Conservation (phyloP, 202 grass and related monocot genomes). For the Thinopyrum obtusiflorum region DNA sequence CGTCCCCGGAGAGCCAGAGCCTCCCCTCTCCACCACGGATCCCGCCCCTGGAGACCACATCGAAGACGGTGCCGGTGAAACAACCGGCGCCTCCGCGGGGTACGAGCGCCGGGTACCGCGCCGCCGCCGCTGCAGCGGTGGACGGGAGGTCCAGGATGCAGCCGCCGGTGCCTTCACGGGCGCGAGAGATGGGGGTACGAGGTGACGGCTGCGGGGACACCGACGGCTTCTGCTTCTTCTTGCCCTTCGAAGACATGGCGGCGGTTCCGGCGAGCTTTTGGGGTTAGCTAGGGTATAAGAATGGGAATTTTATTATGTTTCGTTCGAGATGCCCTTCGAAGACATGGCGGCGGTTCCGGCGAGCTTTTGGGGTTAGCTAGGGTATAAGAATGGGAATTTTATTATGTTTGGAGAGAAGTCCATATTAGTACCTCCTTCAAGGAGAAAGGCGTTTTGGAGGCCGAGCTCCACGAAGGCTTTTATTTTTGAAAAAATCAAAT, state of each 20-base stretch:
- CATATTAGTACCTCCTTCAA: no score
- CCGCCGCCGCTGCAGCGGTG: conserved; percentile 18
- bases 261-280: neutral
- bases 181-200: conserved; percentile 26
- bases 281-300: neutral
- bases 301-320: neutral
- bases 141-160: conserved; percentile 16
- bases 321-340: conserved; percentile 44
- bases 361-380: neutral
- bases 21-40: conserved; percentile 22
- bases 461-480: no score
- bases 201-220: conserved; percentile 35
- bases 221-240: conserved; percentile 39
- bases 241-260: conserved; percentile 58
- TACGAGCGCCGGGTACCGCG: conserved; percentile 51
- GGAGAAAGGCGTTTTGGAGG: no score
- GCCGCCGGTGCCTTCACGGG: neutral
- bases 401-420: neutral
- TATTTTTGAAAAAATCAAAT: no score
- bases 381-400: neutral
- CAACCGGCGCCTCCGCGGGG: conserved; percentile 30
- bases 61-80: conserved; percentile 46
- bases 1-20: conserved; percentile 65
- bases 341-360: conserved; percentile 41
- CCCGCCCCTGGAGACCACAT: conserved; percentile 37